Conservation (phyloP, 2,329 filamentous ascomycete genomes). For the Fusarium sp. region DNA sequence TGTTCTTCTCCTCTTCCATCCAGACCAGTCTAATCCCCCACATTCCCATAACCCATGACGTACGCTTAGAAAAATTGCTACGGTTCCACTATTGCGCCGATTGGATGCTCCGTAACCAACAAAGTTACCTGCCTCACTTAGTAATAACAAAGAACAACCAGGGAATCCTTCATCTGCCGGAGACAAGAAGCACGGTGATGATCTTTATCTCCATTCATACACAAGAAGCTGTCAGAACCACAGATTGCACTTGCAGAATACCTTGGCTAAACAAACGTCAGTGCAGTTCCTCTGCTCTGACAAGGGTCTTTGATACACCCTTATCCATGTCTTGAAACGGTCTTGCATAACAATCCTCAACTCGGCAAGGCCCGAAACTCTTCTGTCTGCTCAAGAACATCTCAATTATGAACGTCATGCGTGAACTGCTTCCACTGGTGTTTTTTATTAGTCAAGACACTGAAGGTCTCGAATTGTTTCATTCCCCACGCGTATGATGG, state of each 20-base stretch:
- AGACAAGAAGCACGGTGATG: not conserved
- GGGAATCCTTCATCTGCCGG: not conserved
- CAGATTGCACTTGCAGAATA: constrained; percentile 10
- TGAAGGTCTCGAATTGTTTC: constrained; percentile 20
- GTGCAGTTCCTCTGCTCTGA: not conserved
- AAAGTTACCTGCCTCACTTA: not conserved
- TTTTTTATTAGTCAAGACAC: constrained; percentile 12
- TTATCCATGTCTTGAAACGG: constrained; percentile 29
- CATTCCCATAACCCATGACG: constrained; percentile 31
- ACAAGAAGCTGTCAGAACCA: constrained; percentile 1
- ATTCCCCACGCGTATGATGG: not conserved
- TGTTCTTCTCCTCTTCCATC: constrained; percentile 22
- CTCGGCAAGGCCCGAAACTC: constrained; percentile 22
- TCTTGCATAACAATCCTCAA: constrained; percentile 23
- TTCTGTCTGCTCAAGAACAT: constrained; percentile 4
- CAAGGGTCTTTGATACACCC: not conserved
- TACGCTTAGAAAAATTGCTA: constrained; percentile 19
- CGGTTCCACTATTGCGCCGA: constrained; percentile 28
- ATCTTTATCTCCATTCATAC: constrained; percentile 20
- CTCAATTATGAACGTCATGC: constrained; percentile 11
- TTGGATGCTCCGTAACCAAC: constrained; percentile 7
- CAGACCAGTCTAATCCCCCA: constrained; percentile 29
- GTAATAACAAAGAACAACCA: not conserved
- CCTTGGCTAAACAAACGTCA: constrained; percentile 34
- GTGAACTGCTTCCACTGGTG: not conserved